Base-by-base conservation (phyloP, 371 early-diverging fungal genomes). In the Lichtheimia ramosa region DNA sequence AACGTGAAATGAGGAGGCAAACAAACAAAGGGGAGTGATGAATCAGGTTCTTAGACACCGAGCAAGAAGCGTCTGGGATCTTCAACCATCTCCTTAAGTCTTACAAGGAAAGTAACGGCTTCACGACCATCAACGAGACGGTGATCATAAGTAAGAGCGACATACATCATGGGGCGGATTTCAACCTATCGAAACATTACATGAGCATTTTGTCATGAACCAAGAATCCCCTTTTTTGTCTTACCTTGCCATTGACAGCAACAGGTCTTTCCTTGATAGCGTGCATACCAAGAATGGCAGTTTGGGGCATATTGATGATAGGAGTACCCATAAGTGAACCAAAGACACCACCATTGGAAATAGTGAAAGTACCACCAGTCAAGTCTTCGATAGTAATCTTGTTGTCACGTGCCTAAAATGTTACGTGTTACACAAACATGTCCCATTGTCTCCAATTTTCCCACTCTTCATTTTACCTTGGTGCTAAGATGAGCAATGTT, bases 271-370 rank as follows among this genome's bases (percentile, higher is more conserved):
- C 96, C 87, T 98, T 98, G 67, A 92, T 91, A 59, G 91, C 93
- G 79, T 98, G 98, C 98, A 98, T 98, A 58, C 98, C 98, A 67
- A 98, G 82, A 65, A 98, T 97, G 51, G 95, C 98, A 53, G 92
- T 82, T 80, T 97, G 98, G 56, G 98, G 98, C 79, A 91, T 79
- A 84, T 98, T 98, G 71, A 98, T 94, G 71, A 98, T 97, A 54
- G 98, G 98, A 16, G 98, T 98, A 54, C 97, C 98, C 80, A 88
- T 89, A 68, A 98, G 76, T 27, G 96, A 96, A 34, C 98, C 98
- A 76, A 95, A 97, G 46, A 96, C 95, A 56, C 98, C 98, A 68
- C 97, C 98, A 84, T 98, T 98, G 49, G 96, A 95, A 60, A 98
- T 95, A 67, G 98, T 98, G 78, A 98, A 98, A 48, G 98, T 98